Evolutionary conservation across 139 green algal species (phyloP).

Genomic region (Zygnema cylindricum): DNA sequence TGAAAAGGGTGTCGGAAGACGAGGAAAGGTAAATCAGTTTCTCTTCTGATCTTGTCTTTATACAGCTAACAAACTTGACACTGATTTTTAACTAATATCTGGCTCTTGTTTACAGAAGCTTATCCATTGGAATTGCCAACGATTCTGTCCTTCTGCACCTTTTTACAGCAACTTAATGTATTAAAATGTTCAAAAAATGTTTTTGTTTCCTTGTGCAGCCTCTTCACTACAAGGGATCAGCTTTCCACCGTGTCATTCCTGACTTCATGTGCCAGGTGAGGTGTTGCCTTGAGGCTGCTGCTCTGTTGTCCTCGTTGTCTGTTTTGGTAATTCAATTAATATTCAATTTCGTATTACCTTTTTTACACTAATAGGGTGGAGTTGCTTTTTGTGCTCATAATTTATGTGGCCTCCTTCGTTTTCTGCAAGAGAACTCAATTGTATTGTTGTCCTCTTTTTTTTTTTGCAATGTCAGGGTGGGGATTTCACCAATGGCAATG

Average conservation of each 20-base stretch:
- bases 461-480: conserved; percentile 60
- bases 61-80: too few relatives aligned
- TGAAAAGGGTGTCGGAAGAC: background rate
- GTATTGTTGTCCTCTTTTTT: background rate
- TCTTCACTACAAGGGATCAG: conserved; percentile 66
- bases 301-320: background rate
- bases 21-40: background rate
- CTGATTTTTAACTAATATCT: too few relatives aligned
- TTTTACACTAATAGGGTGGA: background rate
- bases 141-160: background rate
- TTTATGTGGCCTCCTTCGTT: background rate
- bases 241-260: conserved; percentile 68
- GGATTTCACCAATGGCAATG: conserved; percentile 68
- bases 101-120: too few relatives aligned
- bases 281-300: too few relatives aligned
- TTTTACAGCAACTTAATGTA: background rate
- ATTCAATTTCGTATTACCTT: background rate
- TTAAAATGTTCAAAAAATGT: conserved; percentile 1
- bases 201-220: conserved; percentile 49
- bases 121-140: too few relatives aligned
- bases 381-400: background rate
- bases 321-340: background rate
- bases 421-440: background rate
- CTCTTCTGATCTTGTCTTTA: too few relatives aligned
- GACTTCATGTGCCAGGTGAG: conserved; percentile 65